Evolutionary conservation across 345 rosid genomes (phyloP).

Genomic region (Angophora floribunda): DNA sequence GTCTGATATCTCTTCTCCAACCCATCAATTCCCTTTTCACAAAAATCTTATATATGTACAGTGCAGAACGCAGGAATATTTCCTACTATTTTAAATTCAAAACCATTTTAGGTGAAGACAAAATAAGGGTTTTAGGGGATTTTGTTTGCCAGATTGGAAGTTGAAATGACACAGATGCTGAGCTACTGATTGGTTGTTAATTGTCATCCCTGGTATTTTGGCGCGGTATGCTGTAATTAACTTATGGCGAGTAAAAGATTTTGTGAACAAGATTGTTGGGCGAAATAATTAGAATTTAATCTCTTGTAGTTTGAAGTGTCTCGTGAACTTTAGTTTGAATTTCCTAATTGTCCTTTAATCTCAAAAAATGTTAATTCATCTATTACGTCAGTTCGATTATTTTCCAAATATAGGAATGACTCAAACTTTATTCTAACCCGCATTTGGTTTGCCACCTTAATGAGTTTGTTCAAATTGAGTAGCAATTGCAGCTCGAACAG

Average conservation of each 20-base stretch:
- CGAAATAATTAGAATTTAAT: background rate
- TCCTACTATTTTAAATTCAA: background rate
- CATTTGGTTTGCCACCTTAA: background rate
- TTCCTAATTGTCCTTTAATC: background rate
- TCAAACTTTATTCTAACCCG: background rate
- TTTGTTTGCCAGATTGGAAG: background rate
- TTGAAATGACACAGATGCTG: background rate
- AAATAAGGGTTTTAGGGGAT: background rate
- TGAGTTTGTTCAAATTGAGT: background rate
- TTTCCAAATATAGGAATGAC: background rate
- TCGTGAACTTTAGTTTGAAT: background rate
- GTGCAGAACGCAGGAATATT: background rate
- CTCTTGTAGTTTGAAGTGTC: background rate
- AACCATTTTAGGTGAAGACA: background rate
- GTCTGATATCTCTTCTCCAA: background rate
- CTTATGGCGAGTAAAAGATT: background rate
- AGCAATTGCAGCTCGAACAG: background rate
- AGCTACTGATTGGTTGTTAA: background rate
- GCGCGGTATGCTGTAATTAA: background rate
- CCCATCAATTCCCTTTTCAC: background rate
- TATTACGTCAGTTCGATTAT: background rate
- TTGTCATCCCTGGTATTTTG: background rate
- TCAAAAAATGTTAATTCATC: background rate
- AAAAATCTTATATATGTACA: background rate
- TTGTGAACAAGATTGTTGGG: background rate